Percentiles rank a stretch among this genome's conserved stretches.
Evolutionary conservation across 768 basidiomycete species (phyloP).

Genomic region (Harrya chromipes): DNA sequence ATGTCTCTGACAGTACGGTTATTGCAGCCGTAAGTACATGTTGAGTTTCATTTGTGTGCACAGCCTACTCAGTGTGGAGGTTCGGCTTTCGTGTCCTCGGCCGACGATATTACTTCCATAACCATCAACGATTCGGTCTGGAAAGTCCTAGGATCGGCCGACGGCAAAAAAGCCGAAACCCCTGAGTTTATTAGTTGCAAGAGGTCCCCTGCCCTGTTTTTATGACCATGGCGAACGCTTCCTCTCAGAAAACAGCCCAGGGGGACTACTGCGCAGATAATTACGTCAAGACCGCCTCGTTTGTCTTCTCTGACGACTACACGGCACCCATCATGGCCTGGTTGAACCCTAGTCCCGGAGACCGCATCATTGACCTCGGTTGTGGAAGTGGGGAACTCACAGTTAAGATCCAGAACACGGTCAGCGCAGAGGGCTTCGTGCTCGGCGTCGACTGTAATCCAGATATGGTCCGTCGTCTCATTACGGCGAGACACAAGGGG

Average conservation of each 20-base stretch:
- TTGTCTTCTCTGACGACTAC: constrained; percentile 57
- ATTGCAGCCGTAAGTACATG: no score
- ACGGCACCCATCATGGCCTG: constrained; percentile 55
- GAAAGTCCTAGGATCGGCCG: no score
- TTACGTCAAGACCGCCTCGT: constrained; percentile 64
- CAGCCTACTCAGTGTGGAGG: background rate
- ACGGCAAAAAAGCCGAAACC: constrained; percentile 13
- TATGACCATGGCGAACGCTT: constrained; percentile 8
- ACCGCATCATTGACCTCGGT: constrained; percentile 72
- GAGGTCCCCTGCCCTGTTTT: background rate
- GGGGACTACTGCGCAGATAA: constrained; percentile 54
- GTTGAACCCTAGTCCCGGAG: constrained; percentile 61
- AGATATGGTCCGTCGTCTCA: constrained; percentile 58
- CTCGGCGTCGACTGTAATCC: constrained; percentile 69
- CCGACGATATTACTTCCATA: constrained; percentile 8
- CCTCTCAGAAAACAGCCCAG: background rate
- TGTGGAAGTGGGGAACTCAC: constrained; percentile 85
- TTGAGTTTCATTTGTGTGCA: background rate
- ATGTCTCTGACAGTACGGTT: no score
- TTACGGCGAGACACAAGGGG: background rate
- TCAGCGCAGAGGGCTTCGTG: constrained; percentile 51
- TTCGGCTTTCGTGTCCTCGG: constrained; percentile 18
- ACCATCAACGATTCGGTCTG: no score
- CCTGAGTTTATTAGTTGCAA: constrained; percentile 1
- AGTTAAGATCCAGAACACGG: constrained; percentile 48